Evolutionary conservation across 1,139 yeast species (phyloP), one percentile per base, ranked within the genome.

Genomic region (Pichia sp.): DNA sequence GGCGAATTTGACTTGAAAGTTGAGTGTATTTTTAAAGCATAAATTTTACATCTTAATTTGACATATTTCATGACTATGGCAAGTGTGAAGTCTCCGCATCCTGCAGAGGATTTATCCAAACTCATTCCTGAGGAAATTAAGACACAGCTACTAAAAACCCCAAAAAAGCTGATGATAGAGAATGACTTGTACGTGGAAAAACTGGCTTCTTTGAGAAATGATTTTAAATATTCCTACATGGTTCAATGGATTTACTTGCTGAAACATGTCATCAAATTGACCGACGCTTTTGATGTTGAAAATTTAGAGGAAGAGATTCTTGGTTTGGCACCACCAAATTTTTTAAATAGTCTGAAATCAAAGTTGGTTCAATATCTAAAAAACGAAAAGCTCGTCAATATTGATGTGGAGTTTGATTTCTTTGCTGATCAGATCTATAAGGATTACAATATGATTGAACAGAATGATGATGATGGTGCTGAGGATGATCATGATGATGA

Each of bases 251-350:
- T 76, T 36, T 70, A 71, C 50, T 60, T 68, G 39, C 68, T 67
- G 53, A 66, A 76, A 43, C 74, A 73, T 4, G 65, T 64, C 47
- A 55, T 76, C 36, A 69, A 65, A 51, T 56, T 77, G 40, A 61
- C 65, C 11, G 81, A 75, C 47, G 62, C 65, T 38, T 77, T 77
- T 53, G 81, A 76, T 57, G 71, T 70, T 16, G 79, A 75, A 45
- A 64, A 75, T 41, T 73, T 76, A 47, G 82, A 77, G 54, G 71
- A 75, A 52, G 82, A 77, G 53, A 61, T 77, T 31, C 57, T 76
- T 37, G 67, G 71, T 45, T 60, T 69, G 50, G 69, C 62, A 2
- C 75, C 75, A 1, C 52, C 51, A 5, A 46, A 49, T n/a, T 71
- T 75, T 47, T 55, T 72, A 37, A 67, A 69, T 49, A 70, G 65